Evolutionary conservation across 352 stramenopile species (phyloP), one percentile per base, ranked within the genome.

Genomic region (Detonula confervacea): DNA sequence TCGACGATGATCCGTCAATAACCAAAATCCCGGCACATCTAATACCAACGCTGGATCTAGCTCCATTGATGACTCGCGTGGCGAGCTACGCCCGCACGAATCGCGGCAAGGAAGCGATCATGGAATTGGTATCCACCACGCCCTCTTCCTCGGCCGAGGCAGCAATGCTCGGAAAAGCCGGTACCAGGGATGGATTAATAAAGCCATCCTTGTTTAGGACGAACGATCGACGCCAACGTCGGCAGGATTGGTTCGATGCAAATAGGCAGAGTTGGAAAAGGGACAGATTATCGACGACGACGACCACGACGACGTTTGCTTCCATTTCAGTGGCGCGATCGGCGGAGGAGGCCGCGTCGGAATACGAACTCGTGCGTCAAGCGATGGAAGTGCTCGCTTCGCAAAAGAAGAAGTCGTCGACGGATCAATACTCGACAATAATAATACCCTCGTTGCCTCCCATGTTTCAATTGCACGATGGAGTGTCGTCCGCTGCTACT

Each of bases 291-390:
- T n/a, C n/a, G 14, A 54, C 30, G 20, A 69, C 0, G 37, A 65
- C 33, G 29, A 37, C 20, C 1, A 29, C 20, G 11, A 18, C 39
- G 20, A 5, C 27, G 18, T 18, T n/a, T 42, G 14, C 18, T 20
- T 46, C 85, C 20, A 49, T 89, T 39, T 16, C 62, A 11, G 66
- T 92, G 73, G 78, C 88, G 22, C n/a, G 61, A 57, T 87, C 81
- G 0, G 63, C 64, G 16, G 30, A 73, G n/a, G 83, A 88, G 54
- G 84, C 83, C 9, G 63, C 22, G 16, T 11, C 55, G n/a, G 77
- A 90, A 72, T 93, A 90, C 66, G 75, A 83, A 56, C 42, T 91
- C 0, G 72, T 92, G 0, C 51, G 44, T 14, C 51, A 87, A 80
- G 76, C 68, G 77, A 76, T 79, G 79, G 14, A 78, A 47, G 25